Conservation (phyloP, 1,139 yeast genomes). For the Kodamaea sp. region DNA sequence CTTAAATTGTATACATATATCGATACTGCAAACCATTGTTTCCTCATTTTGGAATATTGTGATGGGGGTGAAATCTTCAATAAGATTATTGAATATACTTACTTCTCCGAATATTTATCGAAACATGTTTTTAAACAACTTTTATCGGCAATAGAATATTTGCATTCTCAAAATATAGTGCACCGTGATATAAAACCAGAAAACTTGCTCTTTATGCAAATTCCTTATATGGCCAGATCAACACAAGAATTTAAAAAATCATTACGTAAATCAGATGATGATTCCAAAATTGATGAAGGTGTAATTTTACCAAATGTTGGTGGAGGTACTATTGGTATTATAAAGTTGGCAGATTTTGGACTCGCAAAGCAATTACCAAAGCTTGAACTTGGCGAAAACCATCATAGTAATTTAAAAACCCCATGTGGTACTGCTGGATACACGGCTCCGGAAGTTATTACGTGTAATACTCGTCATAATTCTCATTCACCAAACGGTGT, state of each 20-base stretch:
- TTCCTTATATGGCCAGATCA: slow-evolving; percentile 42
- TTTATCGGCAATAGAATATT: slow-evolving; percentile 73
- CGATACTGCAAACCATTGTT: slow-evolving; percentile 55
- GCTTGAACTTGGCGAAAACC: slow-evolving; percentile 45
- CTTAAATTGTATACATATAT: slow-evolving; percentile 69
- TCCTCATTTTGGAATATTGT: slow-evolving; percentile 77
- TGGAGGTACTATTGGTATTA: slow-evolving; percentile 83
- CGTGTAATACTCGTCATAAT: slow-evolving; percentile 26
- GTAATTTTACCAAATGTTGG: slow-evolving; percentile 72
- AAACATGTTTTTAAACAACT: slow-evolving; percentile 84
- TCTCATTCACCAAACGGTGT: slow-evolving; percentile 5
- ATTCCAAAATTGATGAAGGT: slow-evolving; percentile 82
- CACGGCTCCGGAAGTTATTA: slow-evolving; percentile 92
- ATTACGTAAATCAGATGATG: slow-evolving; percentile 72
- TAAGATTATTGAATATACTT: slow-evolving; percentile 86
- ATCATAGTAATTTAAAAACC: slow-evolving; percentile 57
- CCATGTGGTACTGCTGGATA: slow-evolving; percentile 92
- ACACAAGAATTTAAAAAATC: slow-evolving; percentile 35
- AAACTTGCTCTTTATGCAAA: slow-evolving; percentile 64
- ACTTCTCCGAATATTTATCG: slow-evolving; percentile 80
- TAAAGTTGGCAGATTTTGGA: slow-evolving; percentile 92
- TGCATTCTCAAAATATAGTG: slow-evolving; percentile 85
- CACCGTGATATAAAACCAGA: slow-evolving; percentile 97
- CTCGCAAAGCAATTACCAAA: slow-evolving; percentile 70
- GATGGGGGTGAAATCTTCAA: slow-evolving; percentile 95